Percentiles rank a stretch among this genome's conserved stretches.
These are phyloP conservation scores for Pisolithus sp. DNA, from an alignment of 768 basidiomycete species.

Conservation along the genomic window DNA sequence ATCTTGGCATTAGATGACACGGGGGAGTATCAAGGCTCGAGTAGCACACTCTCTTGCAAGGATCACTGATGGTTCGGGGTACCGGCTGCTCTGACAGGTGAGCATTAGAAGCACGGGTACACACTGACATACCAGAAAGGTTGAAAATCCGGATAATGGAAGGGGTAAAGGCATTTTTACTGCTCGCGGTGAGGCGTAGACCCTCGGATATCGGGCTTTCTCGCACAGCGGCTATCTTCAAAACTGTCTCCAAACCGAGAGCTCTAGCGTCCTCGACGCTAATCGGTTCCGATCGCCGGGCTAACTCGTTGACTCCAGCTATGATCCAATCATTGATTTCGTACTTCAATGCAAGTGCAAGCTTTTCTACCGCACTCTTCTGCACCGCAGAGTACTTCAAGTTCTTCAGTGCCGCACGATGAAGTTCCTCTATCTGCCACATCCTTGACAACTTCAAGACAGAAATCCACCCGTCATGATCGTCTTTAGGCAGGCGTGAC, in stretches of 20 bases:
- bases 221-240: constrained; percentile 18
- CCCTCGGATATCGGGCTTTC: constrained; percentile 9
- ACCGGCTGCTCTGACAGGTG: too few species aligned
- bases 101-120: too few species aligned
- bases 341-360: constrained; percentile 25
- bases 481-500: background rate
- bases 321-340: constrained; percentile 31
- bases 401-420: constrained; percentile 21
- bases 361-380: constrained; percentile 19
- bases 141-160: background rate
- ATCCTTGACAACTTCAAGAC: constrained; percentile 34
- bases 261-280: constrained; percentile 8
- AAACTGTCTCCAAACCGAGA: constrained; percentile 10
- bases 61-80: too few species aligned
- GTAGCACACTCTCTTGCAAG: too few species aligned
- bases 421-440: constrained; percentile 31
- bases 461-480: constrained; percentile 30
- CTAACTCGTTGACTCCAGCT: constrained; percentile 20
- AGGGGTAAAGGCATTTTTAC: background rate
- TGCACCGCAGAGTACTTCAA: constrained; percentile 13
- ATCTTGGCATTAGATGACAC: too few species aligned
- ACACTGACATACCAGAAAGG: background rate
- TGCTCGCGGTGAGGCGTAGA: background rate
- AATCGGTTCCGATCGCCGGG: constrained; percentile 13
- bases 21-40: too few species aligned